These are phyloP conservation scores for Aspergillus sp. DNA, from an alignment of 2,329 filamentous ascomycete species.

Conservation along the genomic window DNA sequence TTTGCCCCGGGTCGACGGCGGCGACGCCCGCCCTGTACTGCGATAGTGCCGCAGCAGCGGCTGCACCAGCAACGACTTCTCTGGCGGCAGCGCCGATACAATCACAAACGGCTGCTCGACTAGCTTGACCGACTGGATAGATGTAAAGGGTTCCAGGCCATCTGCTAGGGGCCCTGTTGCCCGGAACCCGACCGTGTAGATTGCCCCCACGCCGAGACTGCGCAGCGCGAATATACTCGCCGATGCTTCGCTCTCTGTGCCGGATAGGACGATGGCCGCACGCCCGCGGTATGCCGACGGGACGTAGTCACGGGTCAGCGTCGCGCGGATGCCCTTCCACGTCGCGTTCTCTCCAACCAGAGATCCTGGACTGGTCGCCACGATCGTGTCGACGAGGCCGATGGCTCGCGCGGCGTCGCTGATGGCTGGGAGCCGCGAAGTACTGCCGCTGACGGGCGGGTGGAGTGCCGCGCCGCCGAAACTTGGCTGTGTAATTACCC, in stretches of 20 bases:
- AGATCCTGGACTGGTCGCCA: slow-evolving; percentile 52
- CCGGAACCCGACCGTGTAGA: slow-evolving; percentile 82
- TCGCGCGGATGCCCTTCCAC: slow-evolving; percentile 82
- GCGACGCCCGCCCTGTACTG: slow-evolving; percentile 40
- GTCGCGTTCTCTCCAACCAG: slow-evolving; percentile 79
- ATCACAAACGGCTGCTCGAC: slow-evolving; percentile 79
- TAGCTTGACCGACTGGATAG: slow-evolving; percentile 76
- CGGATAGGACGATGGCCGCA: slow-evolving; percentile 73
- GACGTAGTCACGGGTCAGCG: slow-evolving; percentile 76
- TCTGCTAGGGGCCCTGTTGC: slow-evolving; percentile 58
- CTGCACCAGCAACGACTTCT: slow-evolving; percentile 75
- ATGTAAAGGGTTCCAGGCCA: slow-evolving; percentile 64
- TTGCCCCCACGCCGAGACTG: slow-evolving; percentile 71
- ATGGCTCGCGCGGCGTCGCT: slow-evolving; percentile 77
- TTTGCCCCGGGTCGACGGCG: slow-evolving; percentile 51
- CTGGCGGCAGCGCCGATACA: slow-evolving; percentile 73
- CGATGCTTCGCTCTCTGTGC: slow-evolving; percentile 71
- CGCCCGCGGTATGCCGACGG: slow-evolving; percentile 77
- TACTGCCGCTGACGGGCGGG: slow-evolving; percentile 62
- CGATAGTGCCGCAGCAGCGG: slow-evolving; percentile 74
- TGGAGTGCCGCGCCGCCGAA: slow-evolving; percentile 84
- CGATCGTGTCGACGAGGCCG: slow-evolving; percentile 78
- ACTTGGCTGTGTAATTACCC: slow-evolving; percentile 68
- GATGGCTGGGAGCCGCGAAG: slow-evolving; percentile 62
- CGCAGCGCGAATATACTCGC: slow-evolving; percentile 76